phyloP scores from a whole-genome alignment of 2,329 filamentous ascomycete species.

The Aspergillus sp. region DNA sequence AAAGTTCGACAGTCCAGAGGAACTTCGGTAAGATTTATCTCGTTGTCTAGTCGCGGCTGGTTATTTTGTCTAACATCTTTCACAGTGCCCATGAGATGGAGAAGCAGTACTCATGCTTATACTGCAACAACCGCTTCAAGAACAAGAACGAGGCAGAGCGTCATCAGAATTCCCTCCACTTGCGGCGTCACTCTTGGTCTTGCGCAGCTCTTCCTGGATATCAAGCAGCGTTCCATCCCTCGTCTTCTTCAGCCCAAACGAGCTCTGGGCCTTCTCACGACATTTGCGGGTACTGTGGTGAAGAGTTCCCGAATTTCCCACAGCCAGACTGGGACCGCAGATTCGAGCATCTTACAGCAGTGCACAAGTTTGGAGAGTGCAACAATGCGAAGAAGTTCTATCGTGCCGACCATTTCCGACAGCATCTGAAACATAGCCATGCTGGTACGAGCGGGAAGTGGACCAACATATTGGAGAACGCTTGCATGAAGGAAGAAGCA shows the following conservation, averaged over 20 bases:
- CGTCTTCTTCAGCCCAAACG: constrained; percentile 52
- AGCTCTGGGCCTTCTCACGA: constrained; percentile 55
- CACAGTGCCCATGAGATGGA: constrained; percentile 82
- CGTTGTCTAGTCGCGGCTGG: not conserved
- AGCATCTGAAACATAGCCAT: constrained; percentile 97
- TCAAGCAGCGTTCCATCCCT: constrained; percentile 84
- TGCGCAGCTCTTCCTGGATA: constrained; percentile 79
- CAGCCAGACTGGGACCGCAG: constrained; percentile 87
- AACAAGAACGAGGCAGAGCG: constrained; percentile 98
- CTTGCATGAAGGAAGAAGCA: constrained; percentile 87
- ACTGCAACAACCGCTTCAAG: constrained; percentile 94
- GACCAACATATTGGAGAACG: constrained; percentile 97
- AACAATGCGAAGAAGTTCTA: constrained; percentile 99
- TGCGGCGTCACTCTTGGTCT: constrained; percentile 93
- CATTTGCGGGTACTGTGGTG: constrained; percentile 91
- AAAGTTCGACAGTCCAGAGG: constrained; percentile 83
- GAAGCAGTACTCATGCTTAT: constrained; percentile 93
- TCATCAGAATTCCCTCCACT: constrained; percentile 91
- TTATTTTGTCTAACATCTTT: not conserved
- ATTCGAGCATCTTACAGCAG: constrained; percentile 80
- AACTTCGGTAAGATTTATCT: constrained; percentile 69
- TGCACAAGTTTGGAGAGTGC: constrained; percentile 97
- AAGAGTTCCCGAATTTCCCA: constrained; percentile 75
- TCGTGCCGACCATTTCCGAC: constrained; percentile 94
- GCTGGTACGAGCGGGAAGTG: constrained; percentile 95